Conservation (phyloP, 1,139 yeast species). For the Saccharomyces hybrid region DNA sequence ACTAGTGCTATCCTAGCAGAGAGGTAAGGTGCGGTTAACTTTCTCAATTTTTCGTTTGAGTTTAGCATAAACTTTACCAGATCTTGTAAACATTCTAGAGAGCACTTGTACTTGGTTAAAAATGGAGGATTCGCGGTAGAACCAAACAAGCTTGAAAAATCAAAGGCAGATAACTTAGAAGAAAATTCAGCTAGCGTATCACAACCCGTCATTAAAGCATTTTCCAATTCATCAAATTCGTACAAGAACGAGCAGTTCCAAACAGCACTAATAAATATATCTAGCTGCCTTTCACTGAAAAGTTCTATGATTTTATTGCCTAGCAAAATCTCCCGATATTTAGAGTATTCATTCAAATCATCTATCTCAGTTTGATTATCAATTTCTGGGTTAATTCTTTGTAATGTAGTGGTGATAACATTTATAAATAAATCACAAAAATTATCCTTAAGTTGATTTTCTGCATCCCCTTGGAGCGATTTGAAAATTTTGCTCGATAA, state of each 20-base stretch:
- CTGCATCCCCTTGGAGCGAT: constrained; percentile 17
- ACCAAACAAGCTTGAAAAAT: constrained; percentile 39
- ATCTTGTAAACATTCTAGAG: constrained; percentile 44
- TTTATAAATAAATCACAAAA: constrained; percentile 20
- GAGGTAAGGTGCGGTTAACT: constrained; percentile 35
- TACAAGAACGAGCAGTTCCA: constrained; percentile 49
- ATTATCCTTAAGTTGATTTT: constrained; percentile 6
- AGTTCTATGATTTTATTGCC: constrained; percentile 33
- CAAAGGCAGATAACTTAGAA: constrained; percentile 28
- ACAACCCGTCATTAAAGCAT: constrained; percentile 29
- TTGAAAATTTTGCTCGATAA: constrained; percentile 40
- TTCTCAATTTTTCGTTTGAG: constrained; percentile 12
- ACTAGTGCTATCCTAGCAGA: constrained; percentile 45
- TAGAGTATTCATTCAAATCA: constrained; percentile 43
- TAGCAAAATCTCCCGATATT: constrained; percentile 39
- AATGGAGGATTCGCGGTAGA: constrained; percentile 39
- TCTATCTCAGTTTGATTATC: constrained; percentile 39
- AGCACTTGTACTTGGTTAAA: constrained; percentile 36
- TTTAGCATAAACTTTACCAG: constrained; percentile 33
- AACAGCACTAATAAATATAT: constrained; percentile 38
- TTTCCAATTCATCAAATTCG: constrained; percentile 41
- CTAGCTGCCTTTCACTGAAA: constrained; percentile 32
- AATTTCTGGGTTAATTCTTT: constrained; percentile 18
- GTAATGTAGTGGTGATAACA: constrained; percentile 17
- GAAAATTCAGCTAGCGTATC: constrained; percentile 31